Percentiles rank a stretch among this genome's conserved stretches.
phyloP scores from a whole-genome alignment of 768 basidiomycete genomes.

The Fomitopsis pulvina region DNA sequence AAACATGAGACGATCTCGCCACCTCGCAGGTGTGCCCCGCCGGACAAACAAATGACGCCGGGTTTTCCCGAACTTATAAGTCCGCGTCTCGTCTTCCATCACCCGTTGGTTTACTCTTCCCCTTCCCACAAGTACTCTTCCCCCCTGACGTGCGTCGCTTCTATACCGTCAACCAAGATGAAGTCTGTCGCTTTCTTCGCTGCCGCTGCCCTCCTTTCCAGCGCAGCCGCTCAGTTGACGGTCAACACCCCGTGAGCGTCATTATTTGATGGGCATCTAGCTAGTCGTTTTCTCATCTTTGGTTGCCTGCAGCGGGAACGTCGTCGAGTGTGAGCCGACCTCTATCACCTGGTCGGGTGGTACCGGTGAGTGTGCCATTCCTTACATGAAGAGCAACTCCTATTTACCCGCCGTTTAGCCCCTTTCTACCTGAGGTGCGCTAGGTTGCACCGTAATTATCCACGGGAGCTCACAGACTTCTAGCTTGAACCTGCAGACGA shows the following conservation, averaged over 20 bases:
- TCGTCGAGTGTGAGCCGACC: conserved; percentile 45
- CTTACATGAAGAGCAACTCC: neutral
- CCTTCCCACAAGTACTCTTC: conserved; percentile 4
- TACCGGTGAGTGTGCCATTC: conserved; percentile 32
- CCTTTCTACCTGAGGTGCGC: conserved; percentile 61
- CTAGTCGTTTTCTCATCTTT: conserved; percentile 2
- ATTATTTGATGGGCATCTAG: neutral
- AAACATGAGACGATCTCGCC: conserved; percentile 1
- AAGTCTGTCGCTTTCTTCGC: conserved; percentile 41
- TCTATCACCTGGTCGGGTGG: conserved; percentile 53
- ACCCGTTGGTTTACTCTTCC: conserved; percentile 1
- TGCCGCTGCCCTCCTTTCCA: conserved; percentile 29
- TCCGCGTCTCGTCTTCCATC: conserved; percentile 7
- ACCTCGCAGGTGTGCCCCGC: conserved; percentile 1
- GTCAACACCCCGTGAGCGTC: conserved; percentile 73
- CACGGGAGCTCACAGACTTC: too few relatives aligned
- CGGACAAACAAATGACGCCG: conserved; percentile 4
- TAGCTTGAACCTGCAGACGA: conserved; percentile 50
- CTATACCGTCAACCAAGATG: conserved; percentile 14
- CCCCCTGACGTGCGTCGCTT: neutral
- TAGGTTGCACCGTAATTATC: neutral
- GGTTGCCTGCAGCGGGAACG: conserved; percentile 31
- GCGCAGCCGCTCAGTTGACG: conserved; percentile 40
- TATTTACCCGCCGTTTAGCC: conserved; percentile 30
- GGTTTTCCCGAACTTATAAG: conserved; percentile 6